Base-by-base conservation (phyloP, 1,284 basidiomycete genomes). In the Ustilago tritici region DNA sequence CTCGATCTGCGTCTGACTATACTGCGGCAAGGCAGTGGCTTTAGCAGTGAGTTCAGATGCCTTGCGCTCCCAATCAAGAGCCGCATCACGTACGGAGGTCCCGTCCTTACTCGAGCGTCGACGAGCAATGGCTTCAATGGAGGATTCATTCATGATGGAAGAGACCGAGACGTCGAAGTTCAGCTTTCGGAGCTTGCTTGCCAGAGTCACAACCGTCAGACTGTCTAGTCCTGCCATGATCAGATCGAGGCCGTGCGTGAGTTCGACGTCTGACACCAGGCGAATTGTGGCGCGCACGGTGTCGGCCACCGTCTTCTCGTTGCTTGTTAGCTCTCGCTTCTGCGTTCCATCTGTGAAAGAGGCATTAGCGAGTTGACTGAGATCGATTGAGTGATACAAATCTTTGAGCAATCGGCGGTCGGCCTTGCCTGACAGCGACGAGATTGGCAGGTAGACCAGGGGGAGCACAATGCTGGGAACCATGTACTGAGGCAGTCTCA, bases 141-240 rank as follows among this genome's bases (percentile, higher is more conserved):
- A 79, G 9, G 80, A 70, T 2, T 70, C 64, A 31, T 69, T 62
- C 65, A 84, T 71, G 17, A 83, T 62, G 15, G 65, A 52, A 4
- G 76, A 61, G 17, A 79, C 75, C 17, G 70, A 65, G 14, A 71
- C 70, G 8, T 69, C 23, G 34, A 66, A 53, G 19, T 74, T 74
- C 4, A 52, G 53, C 56, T 76, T 70, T 8, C 69, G 56, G 56
- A 85, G 71, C 61, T 72, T 70, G 32, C 68, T 68, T 6, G 71
- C 68, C 38, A 85, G 65, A 2, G 77, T 73, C 19, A 85, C 79
- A 15, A 82, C 81, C 6, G 69, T 70, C 50, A 85, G 65, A 47
- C 82, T 84, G 61, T 85, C 83, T 46, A 85, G 62, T 3, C 83
- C 83, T 0, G 77, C 57, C 50, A 77, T 72, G 69, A 83, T 81